A percentile compares a stretch with the other conserved stretches of the same genome.
Evolutionary conservation across 495 filamentous ascomycete species (phyloP).

Genomic region (Clavariopsis aquatica): DNA sequence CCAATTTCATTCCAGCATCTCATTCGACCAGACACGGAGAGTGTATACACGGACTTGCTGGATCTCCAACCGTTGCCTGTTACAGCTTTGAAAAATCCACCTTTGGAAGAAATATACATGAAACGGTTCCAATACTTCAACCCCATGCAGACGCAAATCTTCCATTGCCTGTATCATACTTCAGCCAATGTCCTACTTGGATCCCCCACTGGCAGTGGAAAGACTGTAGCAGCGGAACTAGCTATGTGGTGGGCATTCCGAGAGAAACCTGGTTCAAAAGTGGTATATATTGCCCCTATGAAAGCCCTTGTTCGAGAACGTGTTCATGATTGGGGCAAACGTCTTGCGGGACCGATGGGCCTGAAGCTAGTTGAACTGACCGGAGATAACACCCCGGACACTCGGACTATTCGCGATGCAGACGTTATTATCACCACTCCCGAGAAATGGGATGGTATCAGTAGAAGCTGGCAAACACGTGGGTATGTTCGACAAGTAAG

Average conservation of each 20-base stretch:
- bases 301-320: constrained; percentile 96
- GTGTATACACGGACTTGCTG: constrained; percentile 90
- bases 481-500: constrained; percentile 94
- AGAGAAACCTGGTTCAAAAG: constrained; percentile 92
- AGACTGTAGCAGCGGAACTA: constrained; percentile 91
- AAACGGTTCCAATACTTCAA: constrained; percentile 95
- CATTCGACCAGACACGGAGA: constrained; percentile 95
- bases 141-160: constrained; percentile 98
- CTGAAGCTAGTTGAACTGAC: constrained; percentile 94
- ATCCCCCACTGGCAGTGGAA: constrained; percentile 96
- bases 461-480: constrained; percentile 95
- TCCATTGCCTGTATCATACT: constrained; percentile 92
- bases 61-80: constrained; percentile 90
- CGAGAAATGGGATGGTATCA: constrained; percentile 99
- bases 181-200: constrained; percentile 88
- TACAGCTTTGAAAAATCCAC: constrained; percentile 80
- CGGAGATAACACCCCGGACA: constrained; percentile 97
- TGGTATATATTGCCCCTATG: constrained; percentile 99
- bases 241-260: constrained; percentile 99
- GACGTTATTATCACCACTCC: constrained; percentile 99
- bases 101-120: constrained; percentile 83
- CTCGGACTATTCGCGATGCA: constrained; percentile 86
- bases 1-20: constrained; percentile 97
- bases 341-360: constrained; percentile 81
- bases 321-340: constrained; percentile 89